Percentiles rank a stretch among this genome's conserved stretches.
phyloP scores from a whole-genome alignment of 805 yeast species.

The Candida rishiriensis region DNA sequence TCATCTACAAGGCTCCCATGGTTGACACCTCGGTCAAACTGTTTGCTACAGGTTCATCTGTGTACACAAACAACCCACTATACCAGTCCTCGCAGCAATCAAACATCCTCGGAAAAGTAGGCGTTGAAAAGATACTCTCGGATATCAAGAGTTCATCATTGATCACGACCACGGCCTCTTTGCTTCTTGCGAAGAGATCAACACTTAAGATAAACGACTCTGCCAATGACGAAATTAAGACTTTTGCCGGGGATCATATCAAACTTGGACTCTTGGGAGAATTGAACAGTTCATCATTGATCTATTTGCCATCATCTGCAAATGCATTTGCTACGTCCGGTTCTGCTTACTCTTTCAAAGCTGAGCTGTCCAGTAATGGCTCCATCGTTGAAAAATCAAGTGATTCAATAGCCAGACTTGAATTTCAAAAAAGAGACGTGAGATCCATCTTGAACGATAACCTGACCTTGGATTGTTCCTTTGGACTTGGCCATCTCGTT shows the following conservation, averaged over 20 bases:
- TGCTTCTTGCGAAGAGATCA: constrained; percentile 56
- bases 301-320: constrained; percentile 27
- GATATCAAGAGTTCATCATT: constrained; percentile 5
- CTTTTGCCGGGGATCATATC: constrained; percentile 55
- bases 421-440: constrained; percentile 27
- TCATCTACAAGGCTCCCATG: constrained; percentile 41
- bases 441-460: constrained; percentile 40
- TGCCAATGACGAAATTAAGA: constrained; percentile 53
- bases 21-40: constrained; percentile 41
- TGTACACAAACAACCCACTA: constrained; percentile 48
- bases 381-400: background rate
- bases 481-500: constrained; percentile 53
- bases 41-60: constrained; percentile 43
- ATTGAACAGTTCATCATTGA: constrained; percentile 40
- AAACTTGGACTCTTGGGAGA: constrained; percentile 51
- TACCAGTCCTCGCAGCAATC: constrained; percentile 50
- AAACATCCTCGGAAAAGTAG: constrained; percentile 46
- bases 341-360: constrained; percentile 31
- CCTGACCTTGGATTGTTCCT: constrained; percentile 46
- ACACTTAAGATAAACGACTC: constrained; percentile 45
- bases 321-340: constrained; percentile 47
- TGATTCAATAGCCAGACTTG: constrained; percentile 24
- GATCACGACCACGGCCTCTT: constrained; percentile 39
- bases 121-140: constrained; percentile 32
- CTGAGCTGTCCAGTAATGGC: constrained; percentile 40